A percentile compares a stretch with the other conserved stretches of the same genome.
phyloP scores from a whole-genome alignment of 169 alveolate genomes.

The Theileria parva region DNA sequence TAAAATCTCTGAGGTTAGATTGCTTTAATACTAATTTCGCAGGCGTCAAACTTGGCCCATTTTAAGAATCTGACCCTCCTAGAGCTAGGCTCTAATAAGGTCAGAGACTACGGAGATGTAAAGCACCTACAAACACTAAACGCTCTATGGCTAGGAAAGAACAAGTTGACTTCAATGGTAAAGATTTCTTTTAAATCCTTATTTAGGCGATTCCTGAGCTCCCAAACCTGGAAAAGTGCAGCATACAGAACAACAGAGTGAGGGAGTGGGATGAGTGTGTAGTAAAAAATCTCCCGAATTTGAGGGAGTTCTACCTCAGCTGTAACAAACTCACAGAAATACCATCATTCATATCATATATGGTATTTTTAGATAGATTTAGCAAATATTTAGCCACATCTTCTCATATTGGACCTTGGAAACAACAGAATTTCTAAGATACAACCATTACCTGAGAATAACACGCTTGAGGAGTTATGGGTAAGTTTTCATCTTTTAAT shows the following conservation, averaged over 20 bases:
- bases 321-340: slow-evolving; percentile 67
- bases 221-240: slow-evolving; percentile 72
- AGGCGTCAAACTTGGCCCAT: slow-evolving; percentile 69
- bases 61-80: slow-evolving; percentile 73
- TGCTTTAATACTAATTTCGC: background rate
- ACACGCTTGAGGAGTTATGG: slow-evolving; percentile 79
- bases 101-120: slow-evolving; percentile 79
- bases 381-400: background rate
- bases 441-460: slow-evolving; percentile 55
- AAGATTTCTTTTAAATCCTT: background rate
- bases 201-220: slow-evolving; percentile 55
- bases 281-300: slow-evolving; percentile 48
- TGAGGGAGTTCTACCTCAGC: slow-evolving; percentile 78
- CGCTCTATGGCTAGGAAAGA: slow-evolving; percentile 87
- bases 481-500: slow-evolving; percentile 8
- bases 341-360: slow-evolving; percentile 42
- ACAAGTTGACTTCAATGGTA: slow-evolving; percentile 78
- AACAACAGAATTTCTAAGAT: slow-evolving; percentile 71
- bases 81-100: slow-evolving; percentile 85
- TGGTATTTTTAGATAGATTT: slow-evolving; percentile 26
- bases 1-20: slow-evolving; percentile 72
- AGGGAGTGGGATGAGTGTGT: slow-evolving; percentile 70
- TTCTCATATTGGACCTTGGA: slow-evolving; percentile 77
- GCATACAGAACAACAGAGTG: slow-evolving; percentile 80
- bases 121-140: slow-evolving; percentile 66